Evolutionary conservation across 305 asterid species (phyloP), one percentile per base, ranked within the genome.

Genomic region (Solanum hybrid): DNA sequence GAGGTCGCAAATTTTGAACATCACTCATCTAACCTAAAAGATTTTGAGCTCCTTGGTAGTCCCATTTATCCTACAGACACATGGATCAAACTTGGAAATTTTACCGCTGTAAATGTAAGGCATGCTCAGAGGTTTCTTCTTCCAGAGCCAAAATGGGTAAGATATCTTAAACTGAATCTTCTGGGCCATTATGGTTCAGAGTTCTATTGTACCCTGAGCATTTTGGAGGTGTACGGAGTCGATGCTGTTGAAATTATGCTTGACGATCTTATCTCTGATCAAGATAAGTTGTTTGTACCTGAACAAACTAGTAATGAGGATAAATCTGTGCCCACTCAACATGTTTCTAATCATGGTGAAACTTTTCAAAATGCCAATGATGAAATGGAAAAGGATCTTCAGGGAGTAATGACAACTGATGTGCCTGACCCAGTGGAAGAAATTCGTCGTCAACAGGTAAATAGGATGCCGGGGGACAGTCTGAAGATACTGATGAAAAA

Each of bases 241-340:
- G 99, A 97, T 93, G 99, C 99, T 68, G 95, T 97, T 73, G 99
- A 97, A 94, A 97, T 92, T 93, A 96, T 98, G 99, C 98, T 98
- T 11, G 99, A 96, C 92, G 99, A 98, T 92, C 93, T 97, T 33
- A 91, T 95, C 72, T 94, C 94, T 2, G 94, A 93, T 90, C 94
- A 95, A 91, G 97, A 95, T 89, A 97, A 93, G 91, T 86, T 91
- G 65, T 82, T 92, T 22, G 92, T 88, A 36, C 84, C 97, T 33
- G 93, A 91, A 88, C 98, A 92, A 92, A 61, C 92, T 77, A 86
- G 65, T 86, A 92, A 65, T 22, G 93, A 91, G 33, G 94, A 91
- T 26, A 95, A 92, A 90, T 89, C 94, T 82, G 89, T 89, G 79
- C 79, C 94, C 75, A 90, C 86, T 89, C 95, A 90, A 91, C 93